These are phyloP conservation scores for Ricinus communis DNA, from an alignment of 345 rosid species.

Conservation along the genomic window DNA sequence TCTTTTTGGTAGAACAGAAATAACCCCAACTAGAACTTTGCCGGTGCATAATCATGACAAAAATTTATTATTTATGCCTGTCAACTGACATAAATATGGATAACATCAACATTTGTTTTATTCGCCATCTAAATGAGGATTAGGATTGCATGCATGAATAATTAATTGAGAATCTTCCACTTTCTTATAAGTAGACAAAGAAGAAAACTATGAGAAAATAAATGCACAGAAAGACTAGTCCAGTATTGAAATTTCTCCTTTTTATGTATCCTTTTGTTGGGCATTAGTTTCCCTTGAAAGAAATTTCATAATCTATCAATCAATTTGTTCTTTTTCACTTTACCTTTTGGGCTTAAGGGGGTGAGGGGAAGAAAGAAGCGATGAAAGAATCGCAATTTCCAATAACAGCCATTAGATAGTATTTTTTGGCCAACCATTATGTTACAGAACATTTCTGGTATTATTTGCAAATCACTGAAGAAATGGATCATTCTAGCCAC, in stretches of 20 bases:
- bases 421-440: not conserved
- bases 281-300: not conserved
- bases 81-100: not conserved
- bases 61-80: not conserved
- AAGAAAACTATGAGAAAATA: not conserved
- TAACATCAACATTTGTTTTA: not conserved
- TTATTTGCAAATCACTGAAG: not conserved
- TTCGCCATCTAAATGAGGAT: not conserved
- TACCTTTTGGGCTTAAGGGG: not conserved
- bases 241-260: not conserved
- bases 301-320: not conserved
- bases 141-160: not conserved
- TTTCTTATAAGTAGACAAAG: not conserved
- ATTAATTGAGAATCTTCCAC: not conserved
- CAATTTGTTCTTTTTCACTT: not conserved
- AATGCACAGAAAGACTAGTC: not conserved
- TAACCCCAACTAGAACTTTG: too few relatives aligned
- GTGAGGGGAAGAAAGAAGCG: not conserved
- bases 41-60: too few relatives aligned
- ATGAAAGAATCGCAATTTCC: not conserved
- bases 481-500: not conserved
- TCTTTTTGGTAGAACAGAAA: too few relatives aligned
- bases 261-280: not conserved
- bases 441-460: not conserved
- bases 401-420: not conserved